A percentile compares a stretch with the other conserved stretches of the same genome.
Conservation (phyloP, 2,329 filamentous ascomycete genomes). For the Penicillium brasilianum region DNA sequence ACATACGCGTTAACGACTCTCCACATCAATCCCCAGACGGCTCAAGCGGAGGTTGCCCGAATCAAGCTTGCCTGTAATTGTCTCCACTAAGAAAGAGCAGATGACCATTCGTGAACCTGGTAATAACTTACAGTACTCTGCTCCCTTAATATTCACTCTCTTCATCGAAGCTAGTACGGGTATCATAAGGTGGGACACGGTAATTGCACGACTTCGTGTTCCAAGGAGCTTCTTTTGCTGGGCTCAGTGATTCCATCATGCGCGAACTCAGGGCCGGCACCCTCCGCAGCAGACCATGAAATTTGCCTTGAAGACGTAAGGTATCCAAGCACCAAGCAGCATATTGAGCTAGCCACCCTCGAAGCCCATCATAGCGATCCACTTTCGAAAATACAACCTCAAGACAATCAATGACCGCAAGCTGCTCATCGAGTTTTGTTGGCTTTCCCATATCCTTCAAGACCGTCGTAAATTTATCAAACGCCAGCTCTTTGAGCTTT, state of each 20-base stretch:
- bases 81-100: no score
- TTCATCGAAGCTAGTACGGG: slow-evolving; percentile 1
- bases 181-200: background rate
- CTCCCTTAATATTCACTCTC: background rate
- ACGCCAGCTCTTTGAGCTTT: slow-evolving; percentile 11
- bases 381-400: slow-evolving; percentile 7
- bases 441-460: slow-evolving; percentile 9
- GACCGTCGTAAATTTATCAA: slow-evolving; percentile 10
- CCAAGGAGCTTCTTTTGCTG: background rate
- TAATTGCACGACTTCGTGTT: slow-evolving; percentile 1
- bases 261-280: background rate
- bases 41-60: no score
- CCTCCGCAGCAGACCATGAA: background rate
- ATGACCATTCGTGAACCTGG: no score
- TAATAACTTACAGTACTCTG: background rate
- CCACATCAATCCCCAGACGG: no score
- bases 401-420: slow-evolving; percentile 13
- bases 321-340: background rate
- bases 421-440: slow-evolving; percentile 10
- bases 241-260: background rate
- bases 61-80: no score
- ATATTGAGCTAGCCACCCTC: slow-evolving; percentile 9
- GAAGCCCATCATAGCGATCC: slow-evolving; percentile 6
- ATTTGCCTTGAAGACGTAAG: background rate
- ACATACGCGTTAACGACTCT: no score